Base-by-base conservation (phyloP, 129 eudicot species). In the Saposhnikovia divaricata region DNA sequence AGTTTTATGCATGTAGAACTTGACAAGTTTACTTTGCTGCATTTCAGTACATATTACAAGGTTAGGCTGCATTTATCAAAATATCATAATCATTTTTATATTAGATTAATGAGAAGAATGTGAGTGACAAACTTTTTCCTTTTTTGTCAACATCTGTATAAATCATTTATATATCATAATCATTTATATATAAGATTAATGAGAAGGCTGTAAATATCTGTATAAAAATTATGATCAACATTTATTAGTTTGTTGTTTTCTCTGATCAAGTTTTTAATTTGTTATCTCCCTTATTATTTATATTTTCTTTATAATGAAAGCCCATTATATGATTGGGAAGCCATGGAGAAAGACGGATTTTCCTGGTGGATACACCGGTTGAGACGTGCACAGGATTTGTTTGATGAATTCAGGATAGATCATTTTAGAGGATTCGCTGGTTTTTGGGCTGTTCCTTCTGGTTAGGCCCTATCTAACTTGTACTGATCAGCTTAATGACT, bases 371-470 rank as follows among this genome's bases (percentile, higher is more conserved):
- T 86, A 69, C 85, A 83, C 31, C 92, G 98, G 42, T 68, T 95
- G 61, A 80, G 80, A 84, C 97, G 97, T 76, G 97, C 98, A 73
- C 87, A 85, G 68, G 86, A 92, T 89, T 88, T 95, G 61, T 95
- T 87, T 85, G 98, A 95, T 85, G 98, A 95, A 80, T 95, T 95
- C 88, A 84, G 98, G 86, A 95, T 95, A 65, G 98, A 95, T 78
- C 98, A 95, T 81, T 95, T 95, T 79, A 88, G 98, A 85, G 98
- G 97, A 83, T 92, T 95, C 89, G 87, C 98, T 86, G 98, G 98
- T 40, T 95, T 78, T 86, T 95, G 98, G 98, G 98, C 97, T 59
- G 97, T 95, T 72, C 98, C 98, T 83, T 86, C 98, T 82, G 98
- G 98, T 94, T 81, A 86, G 87, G 75, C 79, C 46, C 68, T 46